Base-by-base conservation (phyloP, 108 stramenopile species). In the Conticribra guillardii region DNA sequence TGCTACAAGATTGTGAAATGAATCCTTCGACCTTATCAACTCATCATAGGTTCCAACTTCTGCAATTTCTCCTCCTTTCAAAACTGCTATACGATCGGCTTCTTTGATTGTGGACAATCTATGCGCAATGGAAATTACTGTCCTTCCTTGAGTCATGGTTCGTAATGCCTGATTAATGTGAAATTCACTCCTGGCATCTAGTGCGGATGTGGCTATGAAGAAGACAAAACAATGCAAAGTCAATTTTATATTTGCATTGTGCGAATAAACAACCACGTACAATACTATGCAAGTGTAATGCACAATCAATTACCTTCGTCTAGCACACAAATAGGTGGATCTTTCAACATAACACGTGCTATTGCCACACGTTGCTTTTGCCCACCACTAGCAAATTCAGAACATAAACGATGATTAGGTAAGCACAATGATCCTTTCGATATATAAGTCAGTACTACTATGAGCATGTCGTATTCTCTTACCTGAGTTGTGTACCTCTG, bases 351-450 rank as follows among this genome's bases (percentile, higher is more conserved):
- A 14, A 76, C 86, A 24, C 98, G 74, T 9, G 97, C 98, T 64
- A 97, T 82, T 17, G 95, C 95, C 21, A 98, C 92, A 44, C 97
- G 84, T 82, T 98, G 98, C 70, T 91, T 82, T 68, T 93, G 89
- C 3, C 98, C 97, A 0, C 98, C 98, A 62, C 85, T 87, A 24
- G 3, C 17, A 5, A 22, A 16, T 19, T 17, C n/a, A n/a, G n/a
- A n/a, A n/a, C n/a, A n/a, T n/a, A n/a, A n/a, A n/a, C n/a, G n/a
- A n/a, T n/a, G n/a, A n/a, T n/a, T n/a, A n/a, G n/a, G 37, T 26
- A 48, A 44, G 8, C n/a, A 69, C 44, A n/a, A n/a, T n/a, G n/a
- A n/a, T n/a, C n/a, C n/a, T n/a, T n/a, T n/a, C n/a, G n/a, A n/a
- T n/a, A n/a, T n/a, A n/a, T n/a, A n/a, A n/a, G n/a, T n/a, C n/a